Base-by-base conservation (phyloP, 371 early-diverging fungal genomes). In the Apophysomyces elegans region DNA sequence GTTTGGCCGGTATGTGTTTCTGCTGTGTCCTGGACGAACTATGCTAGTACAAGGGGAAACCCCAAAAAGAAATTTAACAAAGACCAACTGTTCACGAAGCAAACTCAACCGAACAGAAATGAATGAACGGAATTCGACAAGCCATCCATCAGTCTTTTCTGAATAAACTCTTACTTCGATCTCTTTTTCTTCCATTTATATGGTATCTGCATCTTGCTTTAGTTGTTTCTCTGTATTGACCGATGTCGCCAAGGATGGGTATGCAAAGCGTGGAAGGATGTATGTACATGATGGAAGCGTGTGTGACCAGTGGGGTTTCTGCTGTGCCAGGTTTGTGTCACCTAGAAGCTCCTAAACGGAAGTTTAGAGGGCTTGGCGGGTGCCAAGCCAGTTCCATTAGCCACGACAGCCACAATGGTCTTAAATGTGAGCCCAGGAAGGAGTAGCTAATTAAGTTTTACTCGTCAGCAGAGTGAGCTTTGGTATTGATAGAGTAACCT, bases 1-100 rank as follows among this genome's bases (percentile, higher is more conserved):
- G 54, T 50, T 50, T 50, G 54, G 54, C 54, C 21, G 54, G 54
- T 50, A 50, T 50, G 54, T 50, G 54, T 50, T 50, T 50, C 54
- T 50, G 54, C 54, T 50, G 54, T 50, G 54, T 50, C 21, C 54
- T 50, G 54, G 54, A 50, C 11, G 54, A 50, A 50, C 54, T 50
- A 21, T 50, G 54, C 54, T 50, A 50, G 54, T 50, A 21, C 54
- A 50, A 50, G 21, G 21, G 5, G 5, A 7, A 50, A 18, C 4
- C 2, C 32, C 32, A 26, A 26, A 26, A 26, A 26, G 32, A 26
- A 26, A 26, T 26, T 26, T 26, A 26, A 26, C 32, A 26, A 26
- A 26, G 32, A 26, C 32, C 32, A 26, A 26, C 32, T 21, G 21
- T 50, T 43, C 14, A 43, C 16, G 8, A 21, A 50, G 21, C 21